Evolutionary conservation across 2,329 filamentous ascomycete species (phyloP), one percentile per base, ranked within the genome.

Genomic region (Neonectria magnoliae): DNA sequence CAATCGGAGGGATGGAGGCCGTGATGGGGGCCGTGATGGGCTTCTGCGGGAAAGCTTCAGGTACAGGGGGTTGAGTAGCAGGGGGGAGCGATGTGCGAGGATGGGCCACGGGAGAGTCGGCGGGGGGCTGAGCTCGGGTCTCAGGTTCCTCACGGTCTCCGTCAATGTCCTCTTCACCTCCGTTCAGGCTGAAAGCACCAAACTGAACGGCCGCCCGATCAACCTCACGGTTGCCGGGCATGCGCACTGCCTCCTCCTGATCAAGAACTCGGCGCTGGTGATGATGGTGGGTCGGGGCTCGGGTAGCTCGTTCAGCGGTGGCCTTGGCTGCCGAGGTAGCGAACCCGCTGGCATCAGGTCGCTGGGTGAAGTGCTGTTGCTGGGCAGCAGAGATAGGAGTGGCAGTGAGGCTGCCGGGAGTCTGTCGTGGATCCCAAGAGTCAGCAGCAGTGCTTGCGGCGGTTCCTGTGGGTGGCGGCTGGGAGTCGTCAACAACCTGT

Each of bases 161-260:
- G 76, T 98, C 96, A 68, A 97, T 93, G 75, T 98, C 94, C 58
- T 94, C 92, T 53, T 94, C 92, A 65, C 88, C 87, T 57, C 90
- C 94, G 76, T 93, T 94, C 75, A 99, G 81, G 76, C 91, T 97
- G 85, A 99, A 93, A 78, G 94, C 97, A 68, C 96, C 96, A 78
- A 99, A 99, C 77, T 98, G 95, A 53, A 99, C 94, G 54, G 94
- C 92, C 70, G 95, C 89, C 73, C 94, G 91, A 78, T 98, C 95
- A 29, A 99, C 92, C 57, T 96, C 94, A 71, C 96, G 94, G 83
- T 98, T 97, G 65, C 93, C 94, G 50, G 96, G 96, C 95, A 99
- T 98, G 69, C 97, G 94, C 44, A 99, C 96, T 64, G 96, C 93
- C 82, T 99, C 96, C 80, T 97, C 94, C 78, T 99, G 96, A 74